phyloP scores from a whole-genome alignment of 129 eudicot genomes.

The Daucus carota region DH1_v3.0 NC_030383.2:36415501-36416000 shows the following conservation, averaged over 20 bases:
- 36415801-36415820: background rate
- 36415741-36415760: conserved; percentile 79
- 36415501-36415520: background rate
- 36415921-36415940: conserved; percentile 81
- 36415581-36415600: conserved; percentile 85
- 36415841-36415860: background rate
- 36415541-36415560: conserved; percentile 72
- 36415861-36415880: background rate
- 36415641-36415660: conserved; percentile 33
- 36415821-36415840: background rate
- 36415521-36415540: background rate
- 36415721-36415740: conserved; percentile 57
- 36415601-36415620: conserved; percentile 76
- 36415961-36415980: conserved; percentile 73
- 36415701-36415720: conserved; percentile 50
- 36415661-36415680: conserved; percentile 67
- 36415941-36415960: conserved; percentile 64
- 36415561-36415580: conserved; percentile 70
- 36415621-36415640: conserved; percentile 77
- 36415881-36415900: background rate
- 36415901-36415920: conserved; percentile 37
- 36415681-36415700: conserved; percentile 67
- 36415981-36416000: conserved; percentile 70
- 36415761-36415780: conserved; percentile 40
- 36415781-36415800: background rate